These are phyloP conservation scores for Polysphondylium violaceum DNA, from an alignment of 78 protist genomes.

Conservation along the genomic window DNA sequence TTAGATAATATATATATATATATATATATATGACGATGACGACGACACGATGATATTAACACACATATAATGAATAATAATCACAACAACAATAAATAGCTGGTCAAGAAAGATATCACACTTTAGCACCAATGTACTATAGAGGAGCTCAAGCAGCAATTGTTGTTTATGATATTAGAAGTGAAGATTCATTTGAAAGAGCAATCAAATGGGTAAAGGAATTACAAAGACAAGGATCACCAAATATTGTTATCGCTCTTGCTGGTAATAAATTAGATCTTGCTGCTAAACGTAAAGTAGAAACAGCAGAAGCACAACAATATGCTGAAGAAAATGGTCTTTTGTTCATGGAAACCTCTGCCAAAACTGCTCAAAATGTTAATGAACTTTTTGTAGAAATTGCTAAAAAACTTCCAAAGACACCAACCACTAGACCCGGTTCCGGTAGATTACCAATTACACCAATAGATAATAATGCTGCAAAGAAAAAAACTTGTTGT, in stretches of 20 bases:
- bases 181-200: conserved; percentile 87
- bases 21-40: background rate
- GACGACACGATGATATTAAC: background rate
- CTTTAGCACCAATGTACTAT: conserved; percentile 98
- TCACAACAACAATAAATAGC: conserved; percentile 15
- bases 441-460: conserved; percentile 62
- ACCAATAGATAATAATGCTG: conserved; percentile 14
- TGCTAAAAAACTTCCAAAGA: conserved; percentile 75
- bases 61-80: background rate
- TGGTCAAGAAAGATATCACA: conserved; percentile 93
- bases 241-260: conserved; percentile 96
- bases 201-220: conserved; percentile 98
- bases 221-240: conserved; percentile 97
- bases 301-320: conserved; percentile 86
- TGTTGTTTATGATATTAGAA: conserved; percentile 95
- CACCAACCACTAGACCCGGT: conserved; percentile 73
- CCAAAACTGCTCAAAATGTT: conserved; percentile 94
- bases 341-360: conserved; percentile 96
- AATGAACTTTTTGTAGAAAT: conserved; percentile 94
- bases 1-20: background rate
- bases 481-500: conserved; percentile 27
- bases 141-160: conserved; percentile 98
- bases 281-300: conserved; percentile 87
- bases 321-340: conserved; percentile 91
- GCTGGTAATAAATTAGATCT: conserved; percentile 99